These are phyloP conservation scores for Ceratobasidium sp. DNA, from an alignment of 1,284 basidiomycete species.

Conservation along the genomic window DNA sequence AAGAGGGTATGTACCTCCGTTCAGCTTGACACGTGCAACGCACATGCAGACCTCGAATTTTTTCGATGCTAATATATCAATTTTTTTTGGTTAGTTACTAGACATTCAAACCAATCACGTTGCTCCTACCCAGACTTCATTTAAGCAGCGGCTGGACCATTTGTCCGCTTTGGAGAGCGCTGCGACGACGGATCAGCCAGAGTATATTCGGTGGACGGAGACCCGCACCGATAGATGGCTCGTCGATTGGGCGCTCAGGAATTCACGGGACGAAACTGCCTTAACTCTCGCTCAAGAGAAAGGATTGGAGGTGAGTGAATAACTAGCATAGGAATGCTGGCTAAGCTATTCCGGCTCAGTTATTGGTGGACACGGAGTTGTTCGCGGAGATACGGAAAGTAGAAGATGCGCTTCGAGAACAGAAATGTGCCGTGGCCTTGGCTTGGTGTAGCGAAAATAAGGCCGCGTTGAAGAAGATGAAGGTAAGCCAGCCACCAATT, in stretches of 20 bases:
- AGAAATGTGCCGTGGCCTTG: conserved; percentile 85
- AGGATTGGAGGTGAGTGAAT: conserved; percentile 66
- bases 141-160: conserved; percentile 73
- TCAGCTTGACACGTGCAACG: conserved; percentile 27
- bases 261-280: conserved; percentile 73
- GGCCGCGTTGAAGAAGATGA: conserved; percentile 84
- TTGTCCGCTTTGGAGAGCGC: conserved; percentile 65
- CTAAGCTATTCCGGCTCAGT: conserved; percentile 53
- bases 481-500: conserved; percentile 60
- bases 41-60: conserved; percentile 41
- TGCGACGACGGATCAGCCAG: conserved; percentile 59
- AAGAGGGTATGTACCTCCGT: conserved; percentile 64
- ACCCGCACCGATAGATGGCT: conserved; percentile 86
- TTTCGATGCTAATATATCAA: conserved; percentile 12
- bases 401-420: conserved; percentile 74
- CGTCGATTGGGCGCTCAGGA: conserved; percentile 86
- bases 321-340: conserved; percentile 15
- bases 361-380: conserved; percentile 86
- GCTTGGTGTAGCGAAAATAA: conserved; percentile 98
- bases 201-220: conserved; percentile 76
- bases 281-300: conserved; percentile 70
- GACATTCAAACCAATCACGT: conserved; percentile 70
- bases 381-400: conserved; percentile 87
- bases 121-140: conserved; percentile 69
- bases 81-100: conserved; percentile 58